A percentile compares a stretch with the other conserved stretches of the same genome.
Conservation (phyloP, 108 stramenopile species). For the Pseudonitzschia pungens region DNA sequence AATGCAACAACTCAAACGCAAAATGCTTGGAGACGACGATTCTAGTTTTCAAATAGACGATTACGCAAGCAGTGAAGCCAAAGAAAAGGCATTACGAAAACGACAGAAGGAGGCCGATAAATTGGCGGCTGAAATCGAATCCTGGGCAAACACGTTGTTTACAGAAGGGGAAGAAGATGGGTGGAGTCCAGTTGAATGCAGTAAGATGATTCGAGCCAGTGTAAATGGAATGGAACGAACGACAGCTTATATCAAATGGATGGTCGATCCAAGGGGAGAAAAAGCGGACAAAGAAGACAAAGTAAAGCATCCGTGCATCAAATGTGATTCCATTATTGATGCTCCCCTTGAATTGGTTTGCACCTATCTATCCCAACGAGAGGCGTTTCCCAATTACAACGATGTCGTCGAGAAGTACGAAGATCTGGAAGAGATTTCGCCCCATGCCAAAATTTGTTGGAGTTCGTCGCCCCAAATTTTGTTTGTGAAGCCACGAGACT, state of each 20-base stretch:
- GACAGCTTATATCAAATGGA: slow-evolving; percentile 76
- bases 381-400: slow-evolving; percentile 68
- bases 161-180: slow-evolving; percentile 54
- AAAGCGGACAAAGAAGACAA: slow-evolving; percentile 40
- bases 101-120: slow-evolving; percentile 42
- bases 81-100: slow-evolving; percentile 22
- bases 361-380: slow-evolving; percentile 62
- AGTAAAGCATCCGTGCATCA: slow-evolving; percentile 75
- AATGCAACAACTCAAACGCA: slow-evolving; percentile 48
- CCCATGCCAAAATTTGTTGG: slow-evolving; percentile 76
- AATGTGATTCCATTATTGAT: slow-evolving; percentile 68
- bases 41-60: slow-evolving; percentile 12
- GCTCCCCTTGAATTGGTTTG: slow-evolving; percentile 83
- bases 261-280: slow-evolving; percentile 75
- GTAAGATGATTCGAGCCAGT: slow-evolving; percentile 55
- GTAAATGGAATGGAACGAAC: slow-evolving; percentile 64
- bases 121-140: slow-evolving; percentile 65
- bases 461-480: slow-evolving; percentile 75
- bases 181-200: slow-evolving; percentile 74
- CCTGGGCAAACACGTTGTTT: slow-evolving; percentile 59
- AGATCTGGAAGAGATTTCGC: slow-evolving; percentile 57
- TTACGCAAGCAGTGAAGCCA: slow-evolving; percentile 24
- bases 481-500: slow-evolving; percentile 80
- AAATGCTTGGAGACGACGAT: slow-evolving; percentile 26
- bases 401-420: slow-evolving; percentile 63